Percentiles rank a stretch among this genome's conserved stretches.
Evolutionary conservation across 2,329 filamentous ascomycete genomes (phyloP).

Genomic region (Pseudogymnoascus sp.): DNA sequence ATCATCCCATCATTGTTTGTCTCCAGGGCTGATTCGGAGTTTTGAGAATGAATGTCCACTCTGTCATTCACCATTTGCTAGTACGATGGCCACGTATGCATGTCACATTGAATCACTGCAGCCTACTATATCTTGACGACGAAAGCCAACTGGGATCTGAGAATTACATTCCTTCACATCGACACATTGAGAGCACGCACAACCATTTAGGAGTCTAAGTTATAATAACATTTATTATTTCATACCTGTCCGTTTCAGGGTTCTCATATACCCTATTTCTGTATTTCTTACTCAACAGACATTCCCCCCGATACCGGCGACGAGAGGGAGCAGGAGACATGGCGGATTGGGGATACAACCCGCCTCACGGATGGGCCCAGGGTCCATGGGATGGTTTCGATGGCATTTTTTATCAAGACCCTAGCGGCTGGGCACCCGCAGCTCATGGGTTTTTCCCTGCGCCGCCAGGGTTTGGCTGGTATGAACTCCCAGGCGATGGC

Average conservation of each 20-base stretch:
- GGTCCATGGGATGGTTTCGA: constrained; percentile 14
- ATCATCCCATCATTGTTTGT: not conserved
- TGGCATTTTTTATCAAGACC: not conserved
- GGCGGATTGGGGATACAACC: constrained; percentile 20
- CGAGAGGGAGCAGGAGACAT: constrained; percentile 7
- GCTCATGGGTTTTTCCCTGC: constrained; percentile 1
- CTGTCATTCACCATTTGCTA: constrained; percentile 7
- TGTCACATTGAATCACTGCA: constrained; percentile 6
- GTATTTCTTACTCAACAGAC: not conserved
- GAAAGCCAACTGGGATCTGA: not conserved
- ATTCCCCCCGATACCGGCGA: not conserved
- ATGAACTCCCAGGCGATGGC: not conserved
- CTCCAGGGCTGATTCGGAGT: not conserved
- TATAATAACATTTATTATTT: not conserved
- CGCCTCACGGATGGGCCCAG: constrained; percentile 20
- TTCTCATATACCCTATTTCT: not conserved
- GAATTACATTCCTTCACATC: not conserved
- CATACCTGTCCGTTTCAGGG: not conserved
- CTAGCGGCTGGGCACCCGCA: not conserved
- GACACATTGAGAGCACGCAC: not conserved
- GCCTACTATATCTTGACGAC: not conserved
- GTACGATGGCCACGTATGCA: not conserved
- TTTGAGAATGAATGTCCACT: not conserved
- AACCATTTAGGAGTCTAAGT: not conserved
- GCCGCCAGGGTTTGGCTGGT: not conserved